Evolutionary conservation across 129 eudicot species (phyloP).

Genomic region (Apium graveolens): DNA sequence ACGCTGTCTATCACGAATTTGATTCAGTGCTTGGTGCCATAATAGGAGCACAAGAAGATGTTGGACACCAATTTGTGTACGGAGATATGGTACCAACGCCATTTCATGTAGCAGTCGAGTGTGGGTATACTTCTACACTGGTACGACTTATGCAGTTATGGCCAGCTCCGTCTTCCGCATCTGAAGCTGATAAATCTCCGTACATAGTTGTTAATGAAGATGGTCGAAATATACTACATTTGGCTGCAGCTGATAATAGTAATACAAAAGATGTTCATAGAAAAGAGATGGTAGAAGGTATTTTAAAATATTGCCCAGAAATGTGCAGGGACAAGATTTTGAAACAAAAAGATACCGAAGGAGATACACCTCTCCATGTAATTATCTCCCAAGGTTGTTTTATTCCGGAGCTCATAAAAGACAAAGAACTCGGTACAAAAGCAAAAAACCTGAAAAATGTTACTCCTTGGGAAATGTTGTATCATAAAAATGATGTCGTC

Average conservation of each 20-base stretch:
- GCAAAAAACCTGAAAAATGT: not conserved
- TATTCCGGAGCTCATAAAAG: not conserved
- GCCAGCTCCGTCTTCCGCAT: not conserved
- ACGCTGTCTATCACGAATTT: not conserved
- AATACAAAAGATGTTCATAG: not conserved
- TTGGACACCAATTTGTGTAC: not conserved
- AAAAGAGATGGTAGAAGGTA: not conserved
- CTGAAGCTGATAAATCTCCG: not conserved
- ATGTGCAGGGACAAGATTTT: not conserved
- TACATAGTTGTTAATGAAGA: not conserved
- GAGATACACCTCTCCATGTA: not conserved
- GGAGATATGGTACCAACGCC: not conserved
- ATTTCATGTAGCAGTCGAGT: not conserved
- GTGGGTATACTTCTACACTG: not conserved
- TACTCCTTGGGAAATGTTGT: not conserved
- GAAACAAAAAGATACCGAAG: not conserved
- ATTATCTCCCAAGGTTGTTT: not conserved
- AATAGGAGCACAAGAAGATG: not conserved
- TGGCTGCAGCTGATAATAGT: not conserved
- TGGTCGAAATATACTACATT: not conserved
- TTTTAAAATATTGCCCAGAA: not conserved
- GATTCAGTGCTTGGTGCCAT: not conserved
- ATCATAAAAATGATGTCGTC: not conserved
- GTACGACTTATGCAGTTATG: not conserved
- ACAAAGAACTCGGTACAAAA: not conserved